phyloP scores from a whole-genome alignment of 2,329 filamentous ascomycete species.

The Sclerotinia sclerotiorum region DNA sequence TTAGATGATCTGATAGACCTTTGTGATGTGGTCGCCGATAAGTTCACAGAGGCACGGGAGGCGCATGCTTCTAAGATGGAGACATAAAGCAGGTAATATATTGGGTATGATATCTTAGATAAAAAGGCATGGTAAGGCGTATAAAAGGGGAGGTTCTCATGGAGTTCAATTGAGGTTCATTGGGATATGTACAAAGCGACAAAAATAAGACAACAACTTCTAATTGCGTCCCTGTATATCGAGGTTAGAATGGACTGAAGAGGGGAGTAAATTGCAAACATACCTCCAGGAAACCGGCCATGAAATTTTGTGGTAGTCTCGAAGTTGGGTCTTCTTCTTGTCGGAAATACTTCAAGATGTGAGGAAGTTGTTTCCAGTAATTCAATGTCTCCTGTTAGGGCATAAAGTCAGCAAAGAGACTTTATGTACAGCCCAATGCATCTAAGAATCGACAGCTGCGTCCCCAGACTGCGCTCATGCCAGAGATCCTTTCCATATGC shows the following conservation, averaged over 20 bases:
- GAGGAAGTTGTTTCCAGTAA: conserved; percentile 96
- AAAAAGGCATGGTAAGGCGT: conserved; percentile 37
- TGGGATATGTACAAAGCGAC: conserved; percentile 41
- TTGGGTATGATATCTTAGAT: conserved; percentile 13
- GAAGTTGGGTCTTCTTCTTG: conserved; percentile 76
- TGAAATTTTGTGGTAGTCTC: conserved; percentile 83
- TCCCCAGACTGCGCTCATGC: neutral
- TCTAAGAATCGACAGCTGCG: neutral
- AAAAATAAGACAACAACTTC: conserved; percentile 30
- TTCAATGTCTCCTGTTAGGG: conserved; percentile 85
- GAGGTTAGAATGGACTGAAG: conserved; percentile 65
- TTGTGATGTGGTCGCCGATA: conserved; percentile 90
- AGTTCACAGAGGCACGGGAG: conserved; percentile 71
- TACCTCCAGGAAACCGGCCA: conserved; percentile 89
- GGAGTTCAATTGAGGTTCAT: conserved; percentile 34
- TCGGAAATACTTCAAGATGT: conserved; percentile 96
- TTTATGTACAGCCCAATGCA: neutral
- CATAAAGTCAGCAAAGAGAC: neutral
- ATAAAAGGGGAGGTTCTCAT: conserved; percentile 27
- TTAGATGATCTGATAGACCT: conserved; percentile 84
- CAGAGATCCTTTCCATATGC: neutral
- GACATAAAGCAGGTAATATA: conserved; percentile 16
- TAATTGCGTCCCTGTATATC: conserved; percentile 39
- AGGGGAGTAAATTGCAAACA: conserved; percentile 63
- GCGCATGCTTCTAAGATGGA: conserved; percentile 40